Evolutionary conservation across 2,329 filamentous ascomycete genomes (phyloP).

Genomic region (Shiraia sp.): DNA sequence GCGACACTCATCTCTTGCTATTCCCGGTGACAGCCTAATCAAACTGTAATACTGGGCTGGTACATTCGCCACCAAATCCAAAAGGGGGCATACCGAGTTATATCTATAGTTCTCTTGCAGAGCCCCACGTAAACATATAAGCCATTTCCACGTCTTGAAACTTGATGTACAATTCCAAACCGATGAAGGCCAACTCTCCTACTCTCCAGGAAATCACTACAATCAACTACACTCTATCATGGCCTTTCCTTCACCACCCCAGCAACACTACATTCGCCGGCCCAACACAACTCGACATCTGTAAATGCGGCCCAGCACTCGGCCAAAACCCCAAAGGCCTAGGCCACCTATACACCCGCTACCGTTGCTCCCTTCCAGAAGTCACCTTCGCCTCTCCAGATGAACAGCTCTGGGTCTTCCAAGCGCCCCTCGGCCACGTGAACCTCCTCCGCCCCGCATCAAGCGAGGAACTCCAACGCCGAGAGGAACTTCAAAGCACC

Average conservation of each 20-base stretch:
- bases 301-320: conserved; percentile 22
- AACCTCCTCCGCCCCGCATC: conserved; percentile 36
- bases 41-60: not conserved
- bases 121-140: not conserved
- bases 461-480: conserved; percentile 14
- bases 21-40: conserved; percentile 7
- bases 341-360: conserved; percentile 38
- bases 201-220: conserved; percentile 39
- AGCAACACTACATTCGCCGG: conserved; percentile 36
- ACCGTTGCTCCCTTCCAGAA: conserved; percentile 27
- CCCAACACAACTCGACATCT: conserved; percentile 29
- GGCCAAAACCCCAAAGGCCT: conserved; percentile 10
- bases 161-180: conserved; percentile 13
- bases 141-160: not conserved
- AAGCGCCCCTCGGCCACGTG: conserved; percentile 25
- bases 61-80: too few relatives aligned
- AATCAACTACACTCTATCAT: conserved; percentile 40
- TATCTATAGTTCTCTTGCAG: not conserved
- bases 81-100: not conserved
- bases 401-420: conserved; percentile 31
- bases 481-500: conserved; percentile 25
- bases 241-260: conserved; percentile 34
- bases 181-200: conserved; percentile 27
- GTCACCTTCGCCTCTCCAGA: conserved; percentile 20
- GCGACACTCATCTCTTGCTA: conserved; percentile 23